Base-by-base conservation (phyloP, 495 filamentous ascomycete genomes). In the Penicillium tannophilum region DNA sequence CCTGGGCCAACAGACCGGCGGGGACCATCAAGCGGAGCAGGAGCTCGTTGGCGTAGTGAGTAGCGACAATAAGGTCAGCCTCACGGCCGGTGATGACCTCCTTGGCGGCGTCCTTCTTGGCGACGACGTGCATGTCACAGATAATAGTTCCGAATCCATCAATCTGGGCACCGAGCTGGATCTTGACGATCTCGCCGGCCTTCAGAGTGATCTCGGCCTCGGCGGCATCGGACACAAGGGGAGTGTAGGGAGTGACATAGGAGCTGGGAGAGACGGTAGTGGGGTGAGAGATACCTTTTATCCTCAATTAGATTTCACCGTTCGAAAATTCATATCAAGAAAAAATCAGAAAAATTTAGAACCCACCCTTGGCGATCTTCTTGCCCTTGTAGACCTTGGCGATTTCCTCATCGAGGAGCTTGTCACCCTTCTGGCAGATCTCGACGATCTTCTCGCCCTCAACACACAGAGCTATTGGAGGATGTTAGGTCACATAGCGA, bases 311-410 rank as follows among this genome's bases (percentile, higher is more conserved):
- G 41, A n/a, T 30, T 17, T 31, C 39, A 20, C 12, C 39, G 24
- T 10, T n/a, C 19, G 10, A 20, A n/a, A 28, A 43, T 23, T 43
- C 10, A 16, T 19, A 23, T 16, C n/a, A 19, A n/a, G 41, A 39
- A 30, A 36, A 44, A 44, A 42, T 5, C 4, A 28, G 33, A 12
- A 44, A 26, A 49, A 46, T 31, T 46, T n/a, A 14, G 46, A 44
- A 72, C 69, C 43, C 66, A 92, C 91, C 93, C 82, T 98, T 98
- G 64, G 76, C 62, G 62, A 97, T 89, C 79, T 96, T 97, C 82
- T 97, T 98, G 76, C 92, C 93, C 75, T 96, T 93, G 83, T 94
- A 98, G 64, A 98, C 93, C 80, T 98, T 98, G 62, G 85, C 74
- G 55, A 95, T 82, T 71, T 98, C 94, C 67, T 96, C 94, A 26